These are phyloP conservation scores for Kwoniella botswanensis DNA, from an alignment of 768 basidiomycete species.

Conservation along the genomic window DNA sequence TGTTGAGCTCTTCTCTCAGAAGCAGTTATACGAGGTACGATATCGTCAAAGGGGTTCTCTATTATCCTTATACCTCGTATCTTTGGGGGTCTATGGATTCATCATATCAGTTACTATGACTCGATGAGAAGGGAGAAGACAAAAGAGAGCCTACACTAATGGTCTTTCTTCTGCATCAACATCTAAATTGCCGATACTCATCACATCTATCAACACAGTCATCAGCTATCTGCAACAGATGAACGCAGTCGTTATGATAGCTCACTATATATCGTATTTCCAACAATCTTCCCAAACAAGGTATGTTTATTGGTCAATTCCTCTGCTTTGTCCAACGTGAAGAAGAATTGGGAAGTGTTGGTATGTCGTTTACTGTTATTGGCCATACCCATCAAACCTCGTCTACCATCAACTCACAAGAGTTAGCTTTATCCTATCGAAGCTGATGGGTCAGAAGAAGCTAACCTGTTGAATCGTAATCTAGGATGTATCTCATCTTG, in stretches of 20 bases:
- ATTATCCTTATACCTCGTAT: slow-evolving; percentile 82
- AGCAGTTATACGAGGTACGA: slow-evolving; percentile 93
- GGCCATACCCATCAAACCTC: slow-evolving; percentile 93
- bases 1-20: slow-evolving; percentile 86
- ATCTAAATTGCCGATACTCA: slow-evolving; percentile 86
- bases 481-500: slow-evolving; percentile 94
- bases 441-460: not conserved
- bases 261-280: slow-evolving; percentile 57
- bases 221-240: not conserved
- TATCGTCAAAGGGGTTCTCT: slow-evolving; percentile 94
- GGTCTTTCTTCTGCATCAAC: slow-evolving; percentile 54
- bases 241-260: not conserved
- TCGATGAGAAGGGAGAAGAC: slow-evolving; percentile 3
- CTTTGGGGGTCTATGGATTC: slow-evolving; percentile 74
- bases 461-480: slow-evolving; percentile 68
- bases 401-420: slow-evolving; percentile 59
- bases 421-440: slow-evolving; percentile 2
- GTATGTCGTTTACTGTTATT: slow-evolving; percentile 84
- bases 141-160: slow-evolving; percentile 61
- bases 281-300: slow-evolving; percentile 75
- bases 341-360: slow-evolving; percentile 94
- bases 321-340: slow-evolving; percentile 90
- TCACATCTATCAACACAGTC: slow-evolving; percentile 67
- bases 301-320: slow-evolving; percentile 95
- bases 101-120: not conserved